A percentile compares a stretch with the other conserved stretches of the same genome.
Evolutionary conservation across 2,329 filamentous ascomycete genomes (phyloP).

Genomic region (Sphaerulina musiva): DNA sequence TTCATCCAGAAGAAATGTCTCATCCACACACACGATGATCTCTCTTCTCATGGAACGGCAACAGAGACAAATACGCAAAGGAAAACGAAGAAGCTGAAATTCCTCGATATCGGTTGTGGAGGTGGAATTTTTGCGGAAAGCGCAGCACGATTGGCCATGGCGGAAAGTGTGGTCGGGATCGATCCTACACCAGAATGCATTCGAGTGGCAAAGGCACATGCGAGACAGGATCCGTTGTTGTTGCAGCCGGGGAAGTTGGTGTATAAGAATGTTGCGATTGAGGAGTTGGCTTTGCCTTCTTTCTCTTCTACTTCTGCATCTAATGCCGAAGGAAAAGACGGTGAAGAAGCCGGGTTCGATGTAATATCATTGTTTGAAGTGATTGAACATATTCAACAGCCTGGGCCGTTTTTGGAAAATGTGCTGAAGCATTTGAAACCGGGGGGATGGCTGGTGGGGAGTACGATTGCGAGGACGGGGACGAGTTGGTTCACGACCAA

Average conservation of each 20-base stretch:
- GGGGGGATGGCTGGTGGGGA: constrained; percentile 87
- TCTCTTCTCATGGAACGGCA: neutral
- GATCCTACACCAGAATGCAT: constrained; percentile 72
- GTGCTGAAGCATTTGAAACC: constrained; percentile 73
- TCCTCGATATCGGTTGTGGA: constrained; percentile 90
- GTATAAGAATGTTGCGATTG: constrained; percentile 72
- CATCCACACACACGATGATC: constrained; percentile 42
- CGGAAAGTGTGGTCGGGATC: constrained; percentile 63
- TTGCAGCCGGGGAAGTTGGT: constrained; percentile 47
- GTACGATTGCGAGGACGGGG: constrained; percentile 86
- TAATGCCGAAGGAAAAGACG: neutral
- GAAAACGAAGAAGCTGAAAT: constrained; percentile 48
- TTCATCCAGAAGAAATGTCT: constrained; percentile 68
- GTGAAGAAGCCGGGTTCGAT: constrained; percentile 54
- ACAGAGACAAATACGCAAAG: no score
- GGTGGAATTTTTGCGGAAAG: constrained; percentile 94
- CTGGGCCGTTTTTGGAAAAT: constrained; percentile 64
- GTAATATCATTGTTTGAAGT: constrained; percentile 89
- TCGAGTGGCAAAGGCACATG: constrained; percentile 68
- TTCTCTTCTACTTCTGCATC: no score
- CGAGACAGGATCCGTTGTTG: constrained; percentile 65
- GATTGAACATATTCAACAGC: constrained; percentile 79
- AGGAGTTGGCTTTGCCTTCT: constrained; percentile 48
- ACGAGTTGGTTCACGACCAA: constrained; percentile 89
- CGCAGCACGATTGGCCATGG: constrained; percentile 61